These are phyloP conservation scores for Cyberlindnera americana DNA, from an alignment of 805 yeast genomes.

Conservation along the genomic window DNA sequence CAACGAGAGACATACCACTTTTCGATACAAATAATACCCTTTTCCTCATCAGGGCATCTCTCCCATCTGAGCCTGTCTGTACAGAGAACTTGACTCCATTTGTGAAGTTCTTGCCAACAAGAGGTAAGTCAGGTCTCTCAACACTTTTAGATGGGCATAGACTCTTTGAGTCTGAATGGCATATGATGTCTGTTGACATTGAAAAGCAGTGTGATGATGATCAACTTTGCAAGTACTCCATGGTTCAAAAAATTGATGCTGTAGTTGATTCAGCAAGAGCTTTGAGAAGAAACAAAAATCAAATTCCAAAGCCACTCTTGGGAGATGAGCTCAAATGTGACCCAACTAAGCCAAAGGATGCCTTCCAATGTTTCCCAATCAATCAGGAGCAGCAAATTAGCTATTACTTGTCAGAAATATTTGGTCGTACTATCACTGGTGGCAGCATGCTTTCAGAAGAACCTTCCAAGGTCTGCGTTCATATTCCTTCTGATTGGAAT, in stretches of 20 bases:
- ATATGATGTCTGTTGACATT: constrained; percentile 85
- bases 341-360: constrained; percentile 49
- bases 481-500: constrained; percentile 46
- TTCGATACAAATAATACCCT: constrained; percentile 35
- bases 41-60: constrained; percentile 72
- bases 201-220: constrained; percentile 46
- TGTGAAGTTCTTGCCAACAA: constrained; percentile 82
- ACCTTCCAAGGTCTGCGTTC: constrained; percentile 42
- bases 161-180: constrained; percentile 91
- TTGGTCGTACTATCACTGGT: constrained; percentile 66
- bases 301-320: constrained; percentile 77
- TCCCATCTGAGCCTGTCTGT: constrained; percentile 94
- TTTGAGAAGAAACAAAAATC: constrained; percentile 56
- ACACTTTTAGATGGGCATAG: constrained; percentile 86
- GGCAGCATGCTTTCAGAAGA: constrained; percentile 52
- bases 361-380: constrained; percentile 76
- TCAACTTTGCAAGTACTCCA: constrained; percentile 42
- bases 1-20: constrained; percentile 26
- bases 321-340: constrained; percentile 78
- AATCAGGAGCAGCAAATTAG: constrained; percentile 43
- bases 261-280: constrained; percentile 70
- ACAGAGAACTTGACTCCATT: constrained; percentile 96
- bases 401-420: constrained; percentile 60
- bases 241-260: constrained; percentile 66
- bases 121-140: constrained; percentile 86